A percentile compares a stretch with the other conserved stretches of the same genome.
Conservation (phyloP, 768 basidiomycete species). For the Lactarius tabidus region DNA sequence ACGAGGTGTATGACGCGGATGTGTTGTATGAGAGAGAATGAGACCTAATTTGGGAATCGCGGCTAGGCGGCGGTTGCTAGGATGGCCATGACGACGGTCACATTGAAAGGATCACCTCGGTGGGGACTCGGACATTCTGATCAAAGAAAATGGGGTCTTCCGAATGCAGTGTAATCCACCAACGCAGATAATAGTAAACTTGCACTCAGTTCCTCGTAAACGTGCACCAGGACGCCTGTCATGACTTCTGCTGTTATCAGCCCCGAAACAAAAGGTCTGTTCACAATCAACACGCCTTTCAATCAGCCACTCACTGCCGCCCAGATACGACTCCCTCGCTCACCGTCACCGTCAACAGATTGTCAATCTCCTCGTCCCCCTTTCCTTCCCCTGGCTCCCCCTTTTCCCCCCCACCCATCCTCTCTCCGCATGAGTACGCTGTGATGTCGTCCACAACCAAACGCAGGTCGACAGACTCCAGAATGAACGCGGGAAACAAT, state of each 20-base stretch:
- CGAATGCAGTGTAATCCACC: neutral
- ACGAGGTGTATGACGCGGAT: neutral
- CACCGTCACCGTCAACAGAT: conserved; percentile 35
- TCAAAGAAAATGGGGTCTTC: neutral
- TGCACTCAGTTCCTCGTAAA: neutral
- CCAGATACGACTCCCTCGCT: conserved; percentile 17
- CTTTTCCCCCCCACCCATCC: conserved; percentile 65
- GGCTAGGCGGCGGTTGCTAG: conserved; percentile 5
- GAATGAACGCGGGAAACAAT: conserved; percentile 22
- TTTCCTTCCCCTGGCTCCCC: conserved; percentile 65
- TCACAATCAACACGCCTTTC: neutral
- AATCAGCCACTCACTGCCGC: neutral
- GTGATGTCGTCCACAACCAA: conserved; percentile 39
- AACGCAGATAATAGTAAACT: no score
- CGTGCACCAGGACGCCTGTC: neutral
- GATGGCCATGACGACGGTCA: conserved; percentile 13
- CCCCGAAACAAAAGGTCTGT: conserved; percentile 24
- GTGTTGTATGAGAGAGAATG: neutral
- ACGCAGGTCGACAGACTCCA: conserved; percentile 19
- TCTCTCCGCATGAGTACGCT: conserved; percentile 66
- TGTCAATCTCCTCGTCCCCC: conserved; percentile 40
- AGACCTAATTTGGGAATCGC: conserved; percentile 8
- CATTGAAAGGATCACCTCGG: neutral
- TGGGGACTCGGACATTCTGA: neutral
- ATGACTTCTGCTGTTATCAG: conserved; percentile 20